These are phyloP conservation scores for Pistacia atlantica DNA, from an alignment of 345 rosid species.

Conservation along the genomic window DNA sequence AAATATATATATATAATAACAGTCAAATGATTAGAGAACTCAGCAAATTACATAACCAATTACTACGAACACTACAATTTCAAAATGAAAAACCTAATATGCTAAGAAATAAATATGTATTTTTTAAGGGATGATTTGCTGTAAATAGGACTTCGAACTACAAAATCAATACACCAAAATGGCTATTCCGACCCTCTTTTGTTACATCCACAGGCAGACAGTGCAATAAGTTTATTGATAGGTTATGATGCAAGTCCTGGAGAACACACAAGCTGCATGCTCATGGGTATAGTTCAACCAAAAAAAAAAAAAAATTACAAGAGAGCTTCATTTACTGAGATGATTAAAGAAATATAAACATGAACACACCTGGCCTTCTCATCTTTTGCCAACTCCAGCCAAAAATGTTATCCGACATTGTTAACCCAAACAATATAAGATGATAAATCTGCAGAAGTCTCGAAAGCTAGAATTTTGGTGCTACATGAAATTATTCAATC, in stretches of 20 bases:
- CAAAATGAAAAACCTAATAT: neutral
- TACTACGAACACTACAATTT: neutral
- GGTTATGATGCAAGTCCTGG: neutral
- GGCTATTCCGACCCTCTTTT: too few species aligned
- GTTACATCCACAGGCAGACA: neutral
- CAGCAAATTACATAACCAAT: neutral
- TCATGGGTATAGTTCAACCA: neutral
- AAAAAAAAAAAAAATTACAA: too few species aligned
- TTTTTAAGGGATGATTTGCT: too few species aligned
- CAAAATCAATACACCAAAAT: neutral
- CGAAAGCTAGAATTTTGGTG: neutral
- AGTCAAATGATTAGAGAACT: neutral
- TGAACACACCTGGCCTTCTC: neutral
- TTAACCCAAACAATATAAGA: neutral
- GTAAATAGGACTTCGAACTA: neutral
- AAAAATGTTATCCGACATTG: neutral
- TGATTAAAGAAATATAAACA: neutral
- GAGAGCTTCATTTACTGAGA: neutral
- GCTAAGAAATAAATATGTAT: too few species aligned
- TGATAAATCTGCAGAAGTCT: too few species aligned
- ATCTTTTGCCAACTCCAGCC: neutral
- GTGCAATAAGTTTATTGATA: too few species aligned
- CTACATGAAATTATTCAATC: neutral
- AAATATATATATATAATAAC: neutral
- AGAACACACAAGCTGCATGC: neutral